These are phyloP conservation scores for Scedosporium boydii DNA, from an alignment of 2,329 filamentous ascomycete species.

Conservation along the genomic window DNA sequence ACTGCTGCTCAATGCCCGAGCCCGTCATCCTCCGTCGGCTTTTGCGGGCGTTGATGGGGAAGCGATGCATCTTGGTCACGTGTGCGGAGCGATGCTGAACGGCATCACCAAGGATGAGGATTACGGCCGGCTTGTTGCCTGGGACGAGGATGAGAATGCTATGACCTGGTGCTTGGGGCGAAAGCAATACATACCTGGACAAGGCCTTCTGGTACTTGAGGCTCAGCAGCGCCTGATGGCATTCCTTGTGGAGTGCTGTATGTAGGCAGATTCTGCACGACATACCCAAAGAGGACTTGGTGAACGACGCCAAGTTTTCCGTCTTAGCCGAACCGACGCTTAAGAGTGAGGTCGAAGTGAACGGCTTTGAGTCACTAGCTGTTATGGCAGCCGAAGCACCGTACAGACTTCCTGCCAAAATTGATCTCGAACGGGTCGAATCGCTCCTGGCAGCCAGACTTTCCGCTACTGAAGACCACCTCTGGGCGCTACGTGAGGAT, in stretches of 20 bases:
- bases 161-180: conserved; percentile 23
- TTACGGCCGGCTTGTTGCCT: conserved; percentile 26
- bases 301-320: conserved; percentile 16
- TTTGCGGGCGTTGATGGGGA: conserved; percentile 38
- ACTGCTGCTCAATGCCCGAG: conserved; percentile 43
- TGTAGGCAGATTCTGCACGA: conserved; percentile 41
- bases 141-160: conserved; percentile 24
- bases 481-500: conserved; percentile 48
- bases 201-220: conserved; percentile 41
- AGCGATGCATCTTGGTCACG: conserved; percentile 19
- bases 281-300: conserved; percentile 22
- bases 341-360: conserved; percentile 18
- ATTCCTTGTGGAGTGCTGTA: conserved; percentile 40
- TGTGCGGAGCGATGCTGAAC: conserved; percentile 18
- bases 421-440: conserved; percentile 36
- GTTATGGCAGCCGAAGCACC: conserved; percentile 37
- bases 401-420: conserved; percentile 35
- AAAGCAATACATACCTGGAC: conserved; percentile 29
- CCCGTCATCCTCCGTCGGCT: conserved; percentile 29
- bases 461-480: conserved; percentile 38
- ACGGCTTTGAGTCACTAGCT: conserved; percentile 26
- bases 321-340: conserved; percentile 26
- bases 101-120: conserved; percentile 15
- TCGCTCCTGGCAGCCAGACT: conserved; percentile 31
- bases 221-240: conserved; percentile 34